A percentile compares a stretch with the other conserved stretches of the same genome.
phyloP scores from a whole-genome alignment of 345 rosid species.

The Camelina hispida region DNA sequence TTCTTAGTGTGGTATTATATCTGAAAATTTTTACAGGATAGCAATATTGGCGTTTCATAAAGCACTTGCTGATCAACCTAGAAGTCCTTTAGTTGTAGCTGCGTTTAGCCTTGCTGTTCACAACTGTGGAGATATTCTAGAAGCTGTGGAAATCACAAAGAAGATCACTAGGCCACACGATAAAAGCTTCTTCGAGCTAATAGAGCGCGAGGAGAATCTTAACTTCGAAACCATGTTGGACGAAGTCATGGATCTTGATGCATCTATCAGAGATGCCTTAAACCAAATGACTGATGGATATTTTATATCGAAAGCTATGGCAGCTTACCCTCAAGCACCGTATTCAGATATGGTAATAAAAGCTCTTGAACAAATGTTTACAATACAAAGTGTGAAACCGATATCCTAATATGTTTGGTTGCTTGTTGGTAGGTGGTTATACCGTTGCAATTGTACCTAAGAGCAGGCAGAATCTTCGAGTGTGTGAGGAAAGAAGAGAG shows the following conservation, averaged over 20 bases:
- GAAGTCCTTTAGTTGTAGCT: constrained; percentile 81
- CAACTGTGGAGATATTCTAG: constrained; percentile 74
- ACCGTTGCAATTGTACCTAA: constrained; percentile 54
- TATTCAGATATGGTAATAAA: constrained; percentile 67
- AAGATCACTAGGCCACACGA: constrained; percentile 56
- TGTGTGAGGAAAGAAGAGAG: constrained; percentile 55
- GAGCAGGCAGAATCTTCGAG: constrained; percentile 56
- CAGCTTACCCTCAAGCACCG: constrained; percentile 74
- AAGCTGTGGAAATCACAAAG: constrained; percentile 70
- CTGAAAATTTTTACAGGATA: constrained; percentile 54
- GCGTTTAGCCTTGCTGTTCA: constrained; percentile 77
- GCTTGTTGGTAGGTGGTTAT: constrained; percentile 61
- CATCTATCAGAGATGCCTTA: constrained; percentile 55
- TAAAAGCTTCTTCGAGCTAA: constrained; percentile 59
- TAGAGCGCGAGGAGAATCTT: constrained; percentile 40
- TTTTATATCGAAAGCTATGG: constrained; percentile 68
- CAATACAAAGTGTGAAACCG: background rate
- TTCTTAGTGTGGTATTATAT: background rate
- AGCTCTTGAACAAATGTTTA: background rate
- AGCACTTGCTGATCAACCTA: constrained; percentile 68
- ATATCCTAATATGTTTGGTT: background rate
- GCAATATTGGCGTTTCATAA: constrained; percentile 83
- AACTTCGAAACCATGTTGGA: constrained; percentile 44
- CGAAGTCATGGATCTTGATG: constrained; percentile 73
- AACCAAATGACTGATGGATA: constrained; percentile 64